Evolutionary conservation across 805 yeast genomes (phyloP).

Genomic region (Barnettozyma californica): DNA sequence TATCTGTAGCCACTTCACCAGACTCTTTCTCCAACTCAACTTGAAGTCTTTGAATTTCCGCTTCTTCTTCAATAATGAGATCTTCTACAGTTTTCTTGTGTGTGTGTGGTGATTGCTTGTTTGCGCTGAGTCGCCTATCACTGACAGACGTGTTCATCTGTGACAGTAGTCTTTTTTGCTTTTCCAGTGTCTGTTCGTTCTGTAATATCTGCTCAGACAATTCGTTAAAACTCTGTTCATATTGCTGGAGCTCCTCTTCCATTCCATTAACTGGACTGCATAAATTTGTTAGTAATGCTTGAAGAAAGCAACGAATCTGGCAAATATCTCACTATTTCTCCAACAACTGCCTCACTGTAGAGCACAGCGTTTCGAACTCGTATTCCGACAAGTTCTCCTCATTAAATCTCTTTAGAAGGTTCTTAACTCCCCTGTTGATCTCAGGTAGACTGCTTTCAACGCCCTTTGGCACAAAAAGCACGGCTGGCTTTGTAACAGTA

Average conservation of each 20-base stretch:
- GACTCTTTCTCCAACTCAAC: constrained; percentile 16
- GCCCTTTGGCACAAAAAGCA: constrained; percentile 22
- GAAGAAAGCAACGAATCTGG: constrained; percentile 7
- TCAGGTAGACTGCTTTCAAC: constrained; percentile 11
- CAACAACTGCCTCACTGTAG: constrained; percentile 33
- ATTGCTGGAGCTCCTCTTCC: constrained; percentile 24
- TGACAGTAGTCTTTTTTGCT: constrained; percentile 38
- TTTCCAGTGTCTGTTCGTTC: constrained; percentile 38
- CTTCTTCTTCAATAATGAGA: constrained; percentile 39
- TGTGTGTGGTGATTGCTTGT: constrained; percentile 13
- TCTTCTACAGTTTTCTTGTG: constrained; percentile 29
- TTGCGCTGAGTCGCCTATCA: constrained; percentile 12
- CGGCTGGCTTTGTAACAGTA: constrained; percentile 13
- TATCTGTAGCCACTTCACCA: background rate
- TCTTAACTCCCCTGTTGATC: constrained; percentile 26
- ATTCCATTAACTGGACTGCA: constrained; percentile 33
- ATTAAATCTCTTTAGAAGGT: constrained; percentile 28
- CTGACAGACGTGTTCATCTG: constrained; percentile 29
- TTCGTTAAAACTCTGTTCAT: constrained; percentile 28
- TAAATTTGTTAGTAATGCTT: constrained; percentile 6
- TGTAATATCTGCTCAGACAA: constrained; percentile 35
- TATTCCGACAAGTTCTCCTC: constrained; percentile 28
- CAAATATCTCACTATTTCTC: constrained; percentile 23
- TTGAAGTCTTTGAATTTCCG: constrained; percentile 40
- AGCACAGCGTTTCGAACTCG: constrained; percentile 41